Evolutionary conservation across 2,329 filamentous ascomycete genomes (phyloP), one percentile per base, ranked within the genome.

Genomic region (Pseudogymnoascus sp.): DNA sequence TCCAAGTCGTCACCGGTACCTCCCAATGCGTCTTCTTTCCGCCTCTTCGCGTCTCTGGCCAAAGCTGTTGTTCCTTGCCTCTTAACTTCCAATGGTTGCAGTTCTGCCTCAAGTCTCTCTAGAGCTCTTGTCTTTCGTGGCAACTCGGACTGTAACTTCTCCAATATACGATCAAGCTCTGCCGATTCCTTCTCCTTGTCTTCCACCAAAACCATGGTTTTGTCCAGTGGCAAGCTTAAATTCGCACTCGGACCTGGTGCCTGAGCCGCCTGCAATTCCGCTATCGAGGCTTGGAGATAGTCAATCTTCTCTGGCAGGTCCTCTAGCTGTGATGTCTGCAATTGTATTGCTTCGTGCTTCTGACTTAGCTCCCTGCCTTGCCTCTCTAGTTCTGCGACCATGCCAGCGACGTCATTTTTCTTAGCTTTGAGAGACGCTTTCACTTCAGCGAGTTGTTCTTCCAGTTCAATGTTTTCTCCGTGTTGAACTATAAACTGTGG

Each of bases 401-500:
- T 84, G 41, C 84, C 81, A 10, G 85, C 84, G 1, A 96, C 91
- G 65, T 93, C 88, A 14, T 83, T 81, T 77, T 98, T 98, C 70
- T 90, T 86, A 43, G 84, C 82, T 74, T 95, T 91, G 35, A 98
- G 81, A 59, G 84, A 83, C 14, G 85, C 85, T 74, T 98, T 98
- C 63, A 85, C 79, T 11, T 84, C 83, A 3, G 81, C 81, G 14
- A 91, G 78, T 65, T 91, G 87, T 63, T 83, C 80, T 72, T 95
- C 91, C 24, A 96, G 77, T 63, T 88, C 86, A 59, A 88, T 78
- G 73, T 97, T 98, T 72, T 98, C 93, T 69, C 87, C 84, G 46
- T 88, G 85, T 41, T 88, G 88, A 64, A 96, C 90, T 53, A 98
- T 89, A 14, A 93, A 82, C 0, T 93, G 95, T 59, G 93, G 91